Evolutionary conservation across 2,329 filamentous ascomycete species (phyloP), one percentile per base, ranked within the genome.

Genomic region (Chalara sp.): DNA sequence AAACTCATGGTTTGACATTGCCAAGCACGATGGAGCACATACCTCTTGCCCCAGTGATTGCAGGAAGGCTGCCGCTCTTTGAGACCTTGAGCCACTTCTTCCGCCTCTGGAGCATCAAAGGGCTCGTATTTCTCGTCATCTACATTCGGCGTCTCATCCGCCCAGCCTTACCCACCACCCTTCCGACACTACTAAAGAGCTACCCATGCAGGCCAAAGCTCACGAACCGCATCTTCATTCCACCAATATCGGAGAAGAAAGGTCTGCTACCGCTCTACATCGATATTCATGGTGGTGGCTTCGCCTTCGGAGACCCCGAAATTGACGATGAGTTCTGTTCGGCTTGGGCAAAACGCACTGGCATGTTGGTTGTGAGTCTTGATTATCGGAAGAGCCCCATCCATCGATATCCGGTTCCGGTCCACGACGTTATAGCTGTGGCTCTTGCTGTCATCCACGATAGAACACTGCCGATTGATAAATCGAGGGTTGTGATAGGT

Each of bases 251-350:
- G 54, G 62, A 69, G 42, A 57, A 61, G 3, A 57, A 61, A 6
- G 59, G 62, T 7, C 62, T 60, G 6, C 64, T 63, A 6, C 74
- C 75, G 1, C 65, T 72, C 1, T 66, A 78, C 44, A 64, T 80
- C 43, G 70, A 73, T 49, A 69, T 78, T 56, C 77, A 80, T 56
- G 76, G 76, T 49, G 75, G 76, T 52, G 75, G 74, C 39, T 77
- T 75, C 58, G 65, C 67, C 31, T 32, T 79, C 41, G 69, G 72
- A 61, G 58, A 68, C 21, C 68, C 75, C 1, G 53, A 63, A 46
- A 62, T 72, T 42, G 73, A 76, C 56, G 74, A 78, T 60, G 57
- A 58, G 13, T 75, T 76, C 66, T 76, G 73, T 61, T 61, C 62
- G 39, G 55, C 58, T 49, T 75, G 76, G 54, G 67, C 74, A 29